Percentiles rank a stretch among this genome's conserved stretches.
Evolutionary conservation across 2,329 filamentous ascomycete genomes (phyloP).

Genomic region (Neurospora sp.): DNA sequence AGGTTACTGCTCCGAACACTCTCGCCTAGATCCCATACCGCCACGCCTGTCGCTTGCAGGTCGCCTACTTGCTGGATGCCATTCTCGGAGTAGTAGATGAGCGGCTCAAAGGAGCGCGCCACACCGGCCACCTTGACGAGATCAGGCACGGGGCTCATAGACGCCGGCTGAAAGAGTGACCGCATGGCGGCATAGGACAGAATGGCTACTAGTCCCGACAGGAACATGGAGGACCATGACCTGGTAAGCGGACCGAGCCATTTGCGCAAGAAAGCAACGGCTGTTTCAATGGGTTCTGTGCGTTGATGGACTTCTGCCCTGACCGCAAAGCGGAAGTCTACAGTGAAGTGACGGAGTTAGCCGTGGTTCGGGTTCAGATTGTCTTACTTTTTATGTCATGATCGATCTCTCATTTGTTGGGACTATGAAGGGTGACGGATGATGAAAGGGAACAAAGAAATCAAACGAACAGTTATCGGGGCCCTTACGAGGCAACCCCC

Average conservation of each 20-base stretch:
- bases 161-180: slow-evolving; percentile 58
- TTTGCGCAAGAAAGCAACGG: slow-evolving; percentile 52
- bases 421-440: background rate
- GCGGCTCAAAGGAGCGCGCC: slow-evolving; percentile 82
- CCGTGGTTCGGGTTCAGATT: background rate
- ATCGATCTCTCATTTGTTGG: background rate
- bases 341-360: background rate
- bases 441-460: background rate
- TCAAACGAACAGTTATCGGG: slow-evolving; percentile 41
- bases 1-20: slow-evolving; percentile 83
- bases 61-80: slow-evolving; percentile 78
- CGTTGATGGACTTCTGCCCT: slow-evolving; percentile 82
- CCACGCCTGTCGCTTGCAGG: slow-evolving; percentile 81
- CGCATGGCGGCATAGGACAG: slow-evolving; percentile 56
- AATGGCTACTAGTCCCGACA: slow-evolving; percentile 51
- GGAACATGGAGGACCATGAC: slow-evolving; percentile 58
- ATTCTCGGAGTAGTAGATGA: slow-evolving; percentile 91
- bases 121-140: slow-evolving; percentile 84
- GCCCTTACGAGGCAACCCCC: slow-evolving; percentile 11
- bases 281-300: slow-evolving; percentile 71
- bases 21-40: slow-evolving; percentile 91
- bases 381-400: background rate
- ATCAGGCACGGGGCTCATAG: slow-evolving; percentile 62
- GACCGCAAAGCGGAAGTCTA: slow-evolving; percentile 81
- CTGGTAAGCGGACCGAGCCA: slow-evolving; percentile 52